Evolutionary conservation across 306 rosid genomes (phyloP).

Genomic region (Gastrolobium bilobum): DNA sequence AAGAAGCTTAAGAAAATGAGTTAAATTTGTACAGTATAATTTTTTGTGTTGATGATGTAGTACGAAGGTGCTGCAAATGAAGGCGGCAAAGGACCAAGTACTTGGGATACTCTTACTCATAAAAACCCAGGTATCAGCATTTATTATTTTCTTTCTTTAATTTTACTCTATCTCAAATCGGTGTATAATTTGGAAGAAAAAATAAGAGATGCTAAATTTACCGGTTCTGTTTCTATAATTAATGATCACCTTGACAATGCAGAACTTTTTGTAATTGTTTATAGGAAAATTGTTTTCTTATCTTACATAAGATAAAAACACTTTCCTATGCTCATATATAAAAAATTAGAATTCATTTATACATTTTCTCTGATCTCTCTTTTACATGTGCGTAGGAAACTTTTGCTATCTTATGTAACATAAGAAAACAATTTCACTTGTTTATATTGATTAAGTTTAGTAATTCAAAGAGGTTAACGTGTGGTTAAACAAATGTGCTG

Average conservation of each 20-base stretch:
- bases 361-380: too few relatives aligned
- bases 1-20: neutral
- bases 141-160: neutral
- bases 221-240: too few relatives aligned
- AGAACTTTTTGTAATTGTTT: too few relatives aligned
- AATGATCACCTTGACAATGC: too few relatives aligned
- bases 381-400: too few relatives aligned
- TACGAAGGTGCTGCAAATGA: constrained; percentile 55
- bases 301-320: too few relatives aligned
- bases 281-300: too few relatives aligned
- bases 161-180: neutral
- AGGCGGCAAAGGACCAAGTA: constrained; percentile 54
- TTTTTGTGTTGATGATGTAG: constrained; percentile 26
- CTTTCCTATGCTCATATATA: too few relatives aligned
- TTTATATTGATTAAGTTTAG: neutral
- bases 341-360: too few relatives aligned
- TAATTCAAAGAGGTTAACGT: neutral
- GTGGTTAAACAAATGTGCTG: neutral
- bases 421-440: too few relatives aligned
- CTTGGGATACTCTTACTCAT: constrained; percentile 47
- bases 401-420: too few relatives aligned
- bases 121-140: constrained; percentile 43
- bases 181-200: neutral
- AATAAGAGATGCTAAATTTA: neutral
- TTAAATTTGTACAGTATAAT: neutral